These are phyloP conservation scores for Croton setiger DNA, from an alignment of 441 rosid genomes.

Conservation along the genomic window DNA sequence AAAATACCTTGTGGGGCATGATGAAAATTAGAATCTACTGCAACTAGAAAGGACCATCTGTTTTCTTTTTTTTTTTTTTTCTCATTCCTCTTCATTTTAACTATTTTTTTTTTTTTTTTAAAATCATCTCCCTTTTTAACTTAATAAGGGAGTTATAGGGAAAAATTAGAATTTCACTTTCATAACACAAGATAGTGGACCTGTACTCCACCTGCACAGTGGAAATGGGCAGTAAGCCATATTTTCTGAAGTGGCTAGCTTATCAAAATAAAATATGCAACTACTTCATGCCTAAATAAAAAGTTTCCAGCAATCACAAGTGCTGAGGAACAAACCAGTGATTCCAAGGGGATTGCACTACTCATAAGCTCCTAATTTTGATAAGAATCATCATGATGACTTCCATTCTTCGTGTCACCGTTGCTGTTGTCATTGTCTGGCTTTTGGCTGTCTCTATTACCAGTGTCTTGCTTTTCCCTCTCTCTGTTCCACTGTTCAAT, in stretches of 20 bases:
- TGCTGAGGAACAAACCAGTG: conserved; percentile 25
- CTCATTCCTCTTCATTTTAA: neutral
- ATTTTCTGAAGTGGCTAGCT: conserved; percentile 24
- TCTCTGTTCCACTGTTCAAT: conserved; percentile 69
- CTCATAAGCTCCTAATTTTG: conserved; percentile 22
- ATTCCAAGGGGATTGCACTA: conserved; percentile 6
- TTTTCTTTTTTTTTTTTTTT: neutral
- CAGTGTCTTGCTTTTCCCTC: conserved; percentile 36
- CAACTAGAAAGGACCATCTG: neutral
- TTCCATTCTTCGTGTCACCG: conserved; percentile 24
- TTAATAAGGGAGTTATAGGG: conserved; percentile 11
- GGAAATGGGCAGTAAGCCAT: conserved; percentile 41
- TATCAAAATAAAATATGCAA: conserved; percentile 6
- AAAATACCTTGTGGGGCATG: neutral
- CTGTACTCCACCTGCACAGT: conserved; percentile 56
- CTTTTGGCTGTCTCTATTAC: conserved; percentile 20
- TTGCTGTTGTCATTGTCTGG: conserved; percentile 22
- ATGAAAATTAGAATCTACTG: neutral
- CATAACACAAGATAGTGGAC: conserved; percentile 33
- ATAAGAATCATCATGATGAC: conserved; percentile 27
- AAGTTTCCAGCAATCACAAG: conserved; percentile 9
- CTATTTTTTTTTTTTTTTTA: neutral
- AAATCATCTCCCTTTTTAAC: conserved; percentile 4
- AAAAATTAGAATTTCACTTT: conserved; percentile 27
- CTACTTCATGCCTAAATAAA: neutral